A percentile compares a stretch with the other conserved stretches of the same genome.
Conservation (phyloP, 306 rosid genomes). For the Chamaecrista fasciculata region DNA sequence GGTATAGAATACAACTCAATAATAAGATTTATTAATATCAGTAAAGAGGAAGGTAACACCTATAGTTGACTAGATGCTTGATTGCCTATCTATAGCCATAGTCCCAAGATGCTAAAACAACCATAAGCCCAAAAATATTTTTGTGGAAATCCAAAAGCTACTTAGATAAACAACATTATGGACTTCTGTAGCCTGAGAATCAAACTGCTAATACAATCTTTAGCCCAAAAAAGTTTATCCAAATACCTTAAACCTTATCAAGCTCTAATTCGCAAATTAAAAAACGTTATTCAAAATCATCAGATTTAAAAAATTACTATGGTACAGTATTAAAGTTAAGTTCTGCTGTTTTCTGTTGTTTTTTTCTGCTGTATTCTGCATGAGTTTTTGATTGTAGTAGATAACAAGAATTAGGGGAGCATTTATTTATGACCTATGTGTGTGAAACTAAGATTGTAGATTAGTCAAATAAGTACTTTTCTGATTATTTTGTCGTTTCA, state of each 20-base stretch:
- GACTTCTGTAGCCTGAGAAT: neutral
- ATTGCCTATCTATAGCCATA: neutral
- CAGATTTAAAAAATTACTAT: neutral
- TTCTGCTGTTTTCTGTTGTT: too few relatives aligned
- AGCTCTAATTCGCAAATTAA: neutral
- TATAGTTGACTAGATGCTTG: neutral
- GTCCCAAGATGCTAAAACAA: neutral
- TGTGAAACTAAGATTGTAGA: too few relatives aligned
- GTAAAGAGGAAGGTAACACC: neutral
- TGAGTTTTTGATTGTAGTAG: too few relatives aligned
- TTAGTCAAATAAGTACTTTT: too few relatives aligned
- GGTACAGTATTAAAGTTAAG: conserved; percentile 16
- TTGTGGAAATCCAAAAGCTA: neutral
- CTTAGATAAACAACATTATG: neutral
- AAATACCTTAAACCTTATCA: neutral
- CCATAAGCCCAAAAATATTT: too few relatives aligned
- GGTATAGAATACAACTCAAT: neutral
- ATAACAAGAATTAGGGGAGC: too few relatives aligned
- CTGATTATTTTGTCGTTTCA: too few relatives aligned
- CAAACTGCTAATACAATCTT: neutral
- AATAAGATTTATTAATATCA: neutral
- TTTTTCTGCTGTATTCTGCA: too few relatives aligned
- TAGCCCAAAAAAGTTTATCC: neutral
- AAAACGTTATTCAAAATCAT: neutral
- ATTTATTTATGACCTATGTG: too few relatives aligned